Evolutionary conservation across 306 rosid genomes (phyloP), one percentile per base, ranked within the genome.

Genomic region (Vigna radiata): DNA sequence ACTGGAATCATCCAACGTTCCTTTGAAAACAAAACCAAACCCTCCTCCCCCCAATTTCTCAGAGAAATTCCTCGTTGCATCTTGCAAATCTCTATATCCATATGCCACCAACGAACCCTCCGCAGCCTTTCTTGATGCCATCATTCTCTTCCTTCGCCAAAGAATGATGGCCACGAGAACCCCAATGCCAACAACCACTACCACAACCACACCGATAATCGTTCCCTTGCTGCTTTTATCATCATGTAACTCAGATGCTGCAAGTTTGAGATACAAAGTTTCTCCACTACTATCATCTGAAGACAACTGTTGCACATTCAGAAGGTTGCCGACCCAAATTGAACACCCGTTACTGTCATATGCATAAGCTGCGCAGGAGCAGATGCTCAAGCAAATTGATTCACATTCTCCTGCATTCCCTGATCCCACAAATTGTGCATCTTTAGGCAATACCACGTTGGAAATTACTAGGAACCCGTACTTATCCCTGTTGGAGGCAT

Each of bases 41-140:
- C 96, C 98, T 5, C 97, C 97, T 46, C 90, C 98, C 3, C 97
- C 98, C 19, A 94, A 83, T 80, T 94, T 94, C 41, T 91, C 91
- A 0, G 91, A 87, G 86, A 94, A 91, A 70, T 91, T 89, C 83
- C 89, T 81, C 0, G 87, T 89, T 2, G 88, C 88, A 25, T 73
- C 83, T 60, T 87, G 88, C 79, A 87, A 49, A 74, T 87, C 89
- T 79, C 83, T 65, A 16, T 85, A 87, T 9, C 85, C 82, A 81
- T 78, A 89, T 37, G 85, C 91, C 77, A 77, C 81, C 72, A 79
- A 56, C 0, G 82, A 81, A 52, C 87, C 88, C 50, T 87, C 92
- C 1, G 84, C 78, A 11, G 14, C 14, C 13, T 43, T 43, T 43
- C 48, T 3, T 9, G 58, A 25, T 58, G 80, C 80, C 49, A 78